These are phyloP conservation scores for Persicaria tinctoria DNA, from an alignment of 148 eudicot genomes.

Conservation along the genomic window DNA sequence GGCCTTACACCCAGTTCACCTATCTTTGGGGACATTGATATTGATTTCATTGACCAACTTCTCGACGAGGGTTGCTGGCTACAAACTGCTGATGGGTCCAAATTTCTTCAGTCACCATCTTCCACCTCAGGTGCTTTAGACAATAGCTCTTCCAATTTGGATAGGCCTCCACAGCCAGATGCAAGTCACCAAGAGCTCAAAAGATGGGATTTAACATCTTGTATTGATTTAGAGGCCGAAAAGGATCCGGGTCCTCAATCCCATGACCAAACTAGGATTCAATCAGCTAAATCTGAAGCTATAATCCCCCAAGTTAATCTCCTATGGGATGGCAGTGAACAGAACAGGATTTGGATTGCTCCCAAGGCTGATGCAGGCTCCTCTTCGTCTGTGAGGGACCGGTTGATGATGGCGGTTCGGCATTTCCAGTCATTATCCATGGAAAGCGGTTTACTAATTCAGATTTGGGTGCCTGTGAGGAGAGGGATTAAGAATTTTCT, in stretches of 20 bases:
- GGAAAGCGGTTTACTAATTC: constrained; percentile 45
- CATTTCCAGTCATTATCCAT: constrained; percentile 23
- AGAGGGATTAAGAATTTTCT: constrained; percentile 33
- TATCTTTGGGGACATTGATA: constrained; percentile 40
- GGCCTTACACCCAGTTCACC: constrained; percentile 32
- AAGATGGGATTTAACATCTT: constrained; percentile 20
- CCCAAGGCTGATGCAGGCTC: constrained; percentile 20
- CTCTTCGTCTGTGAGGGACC: constrained; percentile 23
- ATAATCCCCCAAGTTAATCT: constrained; percentile 19
- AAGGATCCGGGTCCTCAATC: constrained; percentile 10
- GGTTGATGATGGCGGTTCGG: constrained; percentile 25
- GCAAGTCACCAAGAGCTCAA: constrained; percentile 20
- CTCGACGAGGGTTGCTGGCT: constrained; percentile 71
- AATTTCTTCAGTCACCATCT: constrained; percentile 32
- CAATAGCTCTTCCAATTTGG: constrained; percentile 22
- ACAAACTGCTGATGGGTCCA: constrained; percentile 47
- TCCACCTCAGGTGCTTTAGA: constrained; percentile 22
- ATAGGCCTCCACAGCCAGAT: constrained; percentile 19
- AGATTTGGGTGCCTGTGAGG: constrained; percentile 45
- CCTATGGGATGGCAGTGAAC: constrained; percentile 30
- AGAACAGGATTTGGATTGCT: constrained; percentile 44
- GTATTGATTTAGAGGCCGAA: constrained; percentile 6
- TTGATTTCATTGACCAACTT: constrained; percentile 58
- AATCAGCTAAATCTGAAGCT: constrained; percentile 20
- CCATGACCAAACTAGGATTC: constrained; percentile 8